A percentile compares a stretch with the other conserved stretches of the same genome.
phyloP scores from a whole-genome alignment of 768 basidiomycete genomes.

The Trametes gibbosa region DNA sequence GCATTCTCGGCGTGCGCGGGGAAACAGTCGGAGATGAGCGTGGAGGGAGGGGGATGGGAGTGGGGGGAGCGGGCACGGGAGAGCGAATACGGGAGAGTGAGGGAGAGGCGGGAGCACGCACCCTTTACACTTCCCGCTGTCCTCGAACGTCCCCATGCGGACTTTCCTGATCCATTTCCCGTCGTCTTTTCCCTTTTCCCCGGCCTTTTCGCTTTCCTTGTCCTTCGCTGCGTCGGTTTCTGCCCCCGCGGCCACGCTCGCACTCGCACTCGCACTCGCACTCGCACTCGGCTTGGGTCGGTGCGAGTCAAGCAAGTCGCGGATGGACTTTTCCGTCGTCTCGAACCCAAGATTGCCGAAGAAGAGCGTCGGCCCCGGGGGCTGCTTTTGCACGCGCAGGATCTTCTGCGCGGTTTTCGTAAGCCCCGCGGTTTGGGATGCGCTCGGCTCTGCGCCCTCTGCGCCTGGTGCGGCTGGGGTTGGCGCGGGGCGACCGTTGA shows the following conservation, averaged over 20 bases:
- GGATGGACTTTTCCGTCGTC: slow-evolving; percentile 75
- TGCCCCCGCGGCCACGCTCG: too few relatives aligned
- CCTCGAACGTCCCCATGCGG: slow-evolving; percentile 94
- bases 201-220: too few relatives aligned
- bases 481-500: slow-evolving; percentile 61
- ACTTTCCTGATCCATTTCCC: slow-evolving; percentile 70
- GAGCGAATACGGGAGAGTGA: background rate
- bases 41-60: background rate
- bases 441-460: slow-evolving; percentile 17
- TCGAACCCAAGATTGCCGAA: slow-evolving; percentile 92
- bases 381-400: slow-evolving; percentile 74
- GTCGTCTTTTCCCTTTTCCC: slow-evolving; percentile 26
- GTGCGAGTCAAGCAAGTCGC: slow-evolving; percentile 72
- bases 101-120: slow-evolving; percentile 39
- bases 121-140: slow-evolving; percentile 96
- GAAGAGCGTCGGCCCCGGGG: slow-evolving; percentile 83
- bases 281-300: slow-evolving; percentile 20
- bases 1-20: background rate
- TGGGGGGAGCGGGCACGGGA: background rate
- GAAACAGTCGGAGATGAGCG: background rate
- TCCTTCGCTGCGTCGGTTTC: too few relatives aligned
- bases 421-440: slow-evolving; percentile 24
- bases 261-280: too few relatives aligned
- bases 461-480: slow-evolving; percentile 34
- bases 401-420: slow-evolving; percentile 80